Evolutionary conservation across 306 rosid species (phyloP).

Genomic region (Astragalus membranaceus): DNA sequence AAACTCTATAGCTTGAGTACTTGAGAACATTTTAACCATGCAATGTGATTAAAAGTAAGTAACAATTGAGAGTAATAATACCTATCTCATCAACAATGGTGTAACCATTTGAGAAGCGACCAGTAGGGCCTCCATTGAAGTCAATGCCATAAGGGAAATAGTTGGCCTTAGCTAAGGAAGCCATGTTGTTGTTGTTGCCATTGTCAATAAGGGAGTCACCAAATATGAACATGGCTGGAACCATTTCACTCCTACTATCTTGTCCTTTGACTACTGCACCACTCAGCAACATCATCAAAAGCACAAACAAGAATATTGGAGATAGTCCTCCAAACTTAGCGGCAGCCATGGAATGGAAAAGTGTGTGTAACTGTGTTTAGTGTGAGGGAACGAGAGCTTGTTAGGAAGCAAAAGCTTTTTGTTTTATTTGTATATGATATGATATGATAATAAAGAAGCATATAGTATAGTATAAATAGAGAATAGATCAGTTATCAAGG

Average conservation of each 20-base stretch:
- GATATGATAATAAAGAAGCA: no score
- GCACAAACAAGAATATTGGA: background rate
- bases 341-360: background rate
- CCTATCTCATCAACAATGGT: constrained; percentile 85
- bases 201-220: constrained; percentile 93
- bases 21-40: background rate
- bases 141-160: constrained; percentile 90
- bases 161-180: constrained; percentile 89
- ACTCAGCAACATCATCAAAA: constrained; percentile 10
- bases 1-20: background rate
- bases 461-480: no score
- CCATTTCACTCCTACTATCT: constrained; percentile 36
- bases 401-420: background rate
- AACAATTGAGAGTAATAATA: background rate
- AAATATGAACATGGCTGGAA: constrained; percentile 90
- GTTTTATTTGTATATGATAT: background rate
- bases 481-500: no score
- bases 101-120: constrained; percentile 89
- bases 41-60: background rate
- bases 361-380: background rate
- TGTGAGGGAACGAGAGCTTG: no score
- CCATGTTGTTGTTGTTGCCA: constrained; percentile 83
- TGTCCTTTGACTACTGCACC: constrained; percentile 29
- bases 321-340: background rate
- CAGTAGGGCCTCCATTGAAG: constrained; percentile 80